phyloP scores from a whole-genome alignment of 2,329 filamentous ascomycete species.

The Pseudocercospora macadamiae region DNA sequence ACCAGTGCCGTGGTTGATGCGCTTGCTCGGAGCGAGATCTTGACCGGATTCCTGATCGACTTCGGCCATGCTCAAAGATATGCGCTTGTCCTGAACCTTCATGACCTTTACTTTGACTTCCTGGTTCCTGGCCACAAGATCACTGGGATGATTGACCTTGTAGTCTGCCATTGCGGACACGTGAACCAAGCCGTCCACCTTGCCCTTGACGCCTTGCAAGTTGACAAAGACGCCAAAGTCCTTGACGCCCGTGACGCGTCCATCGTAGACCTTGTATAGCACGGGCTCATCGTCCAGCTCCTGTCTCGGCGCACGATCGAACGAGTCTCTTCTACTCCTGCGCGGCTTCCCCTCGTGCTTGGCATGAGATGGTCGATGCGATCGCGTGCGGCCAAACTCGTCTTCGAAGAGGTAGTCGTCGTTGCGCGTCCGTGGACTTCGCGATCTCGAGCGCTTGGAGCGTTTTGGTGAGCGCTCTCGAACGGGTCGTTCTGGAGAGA shows the following conservation, averaged over 20 bases:
- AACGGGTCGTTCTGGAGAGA: conserved; percentile 57
- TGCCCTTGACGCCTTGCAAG: conserved; percentile 80
- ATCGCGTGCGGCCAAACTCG: conserved; percentile 58
- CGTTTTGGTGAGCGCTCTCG: conserved; percentile 42
- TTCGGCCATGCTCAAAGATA: conserved; percentile 95
- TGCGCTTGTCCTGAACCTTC: conserved; percentile 77
- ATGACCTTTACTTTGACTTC: conserved; percentile 89
- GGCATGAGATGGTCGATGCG: conserved; percentile 46
- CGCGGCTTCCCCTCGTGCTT: conserved; percentile 49
- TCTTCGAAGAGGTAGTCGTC: conserved; percentile 61
- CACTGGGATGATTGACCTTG: conserved; percentile 88
- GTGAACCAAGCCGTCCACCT: conserved; percentile 90
- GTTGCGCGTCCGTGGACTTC: conserved; percentile 47
- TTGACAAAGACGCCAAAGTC: conserved; percentile 97
- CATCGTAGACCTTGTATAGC: conserved; percentile 85
- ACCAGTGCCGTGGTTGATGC: conserved; percentile 83
- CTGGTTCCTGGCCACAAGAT: conserved; percentile 79
- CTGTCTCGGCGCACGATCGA: conserved; percentile 61
- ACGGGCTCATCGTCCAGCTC: conserved; percentile 78
- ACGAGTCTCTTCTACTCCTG: conserved; percentile 58
- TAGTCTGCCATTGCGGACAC: conserved; percentile 86
- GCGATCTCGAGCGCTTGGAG: conserved; percentile 52
- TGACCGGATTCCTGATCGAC: conserved; percentile 87
- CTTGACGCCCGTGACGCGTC: conserved; percentile 87
- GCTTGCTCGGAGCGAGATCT: conserved; percentile 76